phyloP scores from a whole-genome alignment of 2,329 filamentous ascomycete species.

The Sporothrix euskadiensis region DNA sequence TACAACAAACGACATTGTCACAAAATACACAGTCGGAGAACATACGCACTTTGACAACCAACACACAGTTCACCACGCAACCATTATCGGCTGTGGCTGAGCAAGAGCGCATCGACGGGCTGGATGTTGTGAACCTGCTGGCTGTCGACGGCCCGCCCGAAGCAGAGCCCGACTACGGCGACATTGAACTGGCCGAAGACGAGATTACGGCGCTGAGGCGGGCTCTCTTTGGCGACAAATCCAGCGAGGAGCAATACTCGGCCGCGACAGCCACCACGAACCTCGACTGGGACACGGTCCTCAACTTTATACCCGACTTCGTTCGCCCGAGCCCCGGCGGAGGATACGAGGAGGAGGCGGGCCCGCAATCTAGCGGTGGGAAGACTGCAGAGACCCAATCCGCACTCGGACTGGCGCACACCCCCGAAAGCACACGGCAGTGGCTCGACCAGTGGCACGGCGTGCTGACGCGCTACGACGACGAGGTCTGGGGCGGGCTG shows the following conservation, averaged over 20 bases:
- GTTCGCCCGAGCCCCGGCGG: conserved; percentile 35
- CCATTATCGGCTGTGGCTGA: conserved; percentile 37
- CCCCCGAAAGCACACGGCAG: conserved; percentile 42
- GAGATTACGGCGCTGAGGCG: conserved; percentile 41
- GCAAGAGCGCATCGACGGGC: conserved; percentile 43
- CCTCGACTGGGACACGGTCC: conserved; percentile 47
- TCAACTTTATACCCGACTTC: conserved; percentile 55
- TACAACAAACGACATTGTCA: not conserved
- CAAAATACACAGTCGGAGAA: not conserved
- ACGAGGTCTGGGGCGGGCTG: conserved; percentile 70
- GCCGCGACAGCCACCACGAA: conserved; percentile 24
- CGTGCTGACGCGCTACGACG: conserved; percentile 58
- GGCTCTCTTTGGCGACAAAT: conserved; percentile 42
- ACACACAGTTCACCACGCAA: not conserved
- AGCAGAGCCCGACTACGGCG: conserved; percentile 32
- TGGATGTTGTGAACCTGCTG: conserved; percentile 45
- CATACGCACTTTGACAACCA: not conserved
- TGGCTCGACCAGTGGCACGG: conserved; percentile 60
- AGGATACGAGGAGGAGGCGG: conserved; percentile 31
- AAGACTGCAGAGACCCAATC: conserved; percentile 26
- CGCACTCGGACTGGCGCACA: conserved; percentile 46
- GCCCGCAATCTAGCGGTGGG: not conserved
- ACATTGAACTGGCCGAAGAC: conserved; percentile 35
- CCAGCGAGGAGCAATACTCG: not conserved
- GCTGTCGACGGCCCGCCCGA: conserved; percentile 30